Conservation (phyloP, 2,329 filamentous ascomycete species). For the Tympanopsis confertula region DNA sequence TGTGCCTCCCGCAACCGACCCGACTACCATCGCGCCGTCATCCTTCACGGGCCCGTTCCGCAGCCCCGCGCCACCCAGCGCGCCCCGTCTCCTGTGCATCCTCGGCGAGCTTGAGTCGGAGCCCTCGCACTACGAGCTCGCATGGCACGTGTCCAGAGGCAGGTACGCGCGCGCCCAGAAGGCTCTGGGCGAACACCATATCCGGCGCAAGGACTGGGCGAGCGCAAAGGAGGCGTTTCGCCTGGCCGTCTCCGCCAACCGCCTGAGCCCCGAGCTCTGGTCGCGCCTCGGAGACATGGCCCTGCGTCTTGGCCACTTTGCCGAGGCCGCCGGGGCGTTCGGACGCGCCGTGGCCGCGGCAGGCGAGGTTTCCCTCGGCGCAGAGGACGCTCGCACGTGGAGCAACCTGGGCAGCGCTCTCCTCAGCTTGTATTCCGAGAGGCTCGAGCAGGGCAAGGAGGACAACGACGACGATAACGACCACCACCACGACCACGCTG, state of each 20-base stretch:
- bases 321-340: slow-evolving; percentile 74
- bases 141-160: slow-evolving; percentile 73
- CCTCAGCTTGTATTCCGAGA: slow-evolving; percentile 53
- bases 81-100: slow-evolving; percentile 83
- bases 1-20: slow-evolving; percentile 37
- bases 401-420: slow-evolving; percentile 84
- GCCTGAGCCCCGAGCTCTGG: slow-evolving; percentile 76
- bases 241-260: slow-evolving; percentile 66
- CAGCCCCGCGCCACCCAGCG: slow-evolving; percentile 64
- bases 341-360: slow-evolving; percentile 62
- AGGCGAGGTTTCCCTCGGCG: slow-evolving; percentile 48
- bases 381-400: slow-evolving; percentile 85
- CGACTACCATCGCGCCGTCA: slow-evolving; percentile 39
- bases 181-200: slow-evolving; percentile 70
- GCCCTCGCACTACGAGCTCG: slow-evolving; percentile 64
- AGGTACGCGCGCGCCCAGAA: slow-evolving; percentile 81
- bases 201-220: slow-evolving; percentile 51
- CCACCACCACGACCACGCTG: slow-evolving; percentile 10
- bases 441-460: slow-evolving; percentile 22
- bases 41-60: slow-evolving; percentile 53
- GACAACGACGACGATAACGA: slow-evolving; percentile 16
- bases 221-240: slow-evolving; percentile 69
- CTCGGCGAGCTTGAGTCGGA: slow-evolving; percentile 78
- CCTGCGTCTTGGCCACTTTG: slow-evolving; percentile 65
- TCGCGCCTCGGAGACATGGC: slow-evolving; percentile 81